Percentiles rank a stretch among this genome's conserved stretches.
Conservation (phyloP, 208 protist species). For the Naegleria lovaniensis region DNA sequence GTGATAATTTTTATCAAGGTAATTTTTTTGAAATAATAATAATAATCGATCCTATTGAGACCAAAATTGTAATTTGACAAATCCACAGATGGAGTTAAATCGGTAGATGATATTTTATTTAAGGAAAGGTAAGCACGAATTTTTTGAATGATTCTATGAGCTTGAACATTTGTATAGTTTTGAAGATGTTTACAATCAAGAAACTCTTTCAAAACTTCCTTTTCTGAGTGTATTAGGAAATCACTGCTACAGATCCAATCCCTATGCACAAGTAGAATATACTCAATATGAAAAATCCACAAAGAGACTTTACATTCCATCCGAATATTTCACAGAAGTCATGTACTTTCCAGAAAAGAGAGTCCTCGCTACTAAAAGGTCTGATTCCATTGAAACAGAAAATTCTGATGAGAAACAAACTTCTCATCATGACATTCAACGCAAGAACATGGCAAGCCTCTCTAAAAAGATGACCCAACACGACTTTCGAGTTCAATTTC, state of each 20-base stretch:
- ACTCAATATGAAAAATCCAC: neutral
- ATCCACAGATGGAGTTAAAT: neutral
- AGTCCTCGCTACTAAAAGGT: neutral
- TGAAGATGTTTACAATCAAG: neutral
- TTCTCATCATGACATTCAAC: too few species aligned
- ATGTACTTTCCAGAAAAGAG: neutral
- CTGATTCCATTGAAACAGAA: neutral
- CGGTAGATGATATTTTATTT: neutral
- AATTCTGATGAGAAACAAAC: neutral
- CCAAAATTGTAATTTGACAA: too few species aligned
- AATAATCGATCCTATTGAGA: too few species aligned
- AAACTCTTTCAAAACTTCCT: neutral
- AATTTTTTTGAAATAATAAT: too few species aligned
- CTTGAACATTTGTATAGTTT: neutral
- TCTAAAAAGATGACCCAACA: too few species aligned
- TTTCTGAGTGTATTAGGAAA: neutral
- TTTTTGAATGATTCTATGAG: too few species aligned
- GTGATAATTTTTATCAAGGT: neutral
- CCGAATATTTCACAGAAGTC: neutral
- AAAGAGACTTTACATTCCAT: neutral
- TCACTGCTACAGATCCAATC: neutral
- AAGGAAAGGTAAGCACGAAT: neutral
- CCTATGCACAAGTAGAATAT: neutral
- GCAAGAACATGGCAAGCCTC: too few species aligned
- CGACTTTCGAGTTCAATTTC: neutral